Percentiles rank a stretch among this genome's conserved stretches.
Evolutionary conservation across 805 yeast species (phyloP).

Genomic region (Groenewaldozyma tartarivorans): DNA sequence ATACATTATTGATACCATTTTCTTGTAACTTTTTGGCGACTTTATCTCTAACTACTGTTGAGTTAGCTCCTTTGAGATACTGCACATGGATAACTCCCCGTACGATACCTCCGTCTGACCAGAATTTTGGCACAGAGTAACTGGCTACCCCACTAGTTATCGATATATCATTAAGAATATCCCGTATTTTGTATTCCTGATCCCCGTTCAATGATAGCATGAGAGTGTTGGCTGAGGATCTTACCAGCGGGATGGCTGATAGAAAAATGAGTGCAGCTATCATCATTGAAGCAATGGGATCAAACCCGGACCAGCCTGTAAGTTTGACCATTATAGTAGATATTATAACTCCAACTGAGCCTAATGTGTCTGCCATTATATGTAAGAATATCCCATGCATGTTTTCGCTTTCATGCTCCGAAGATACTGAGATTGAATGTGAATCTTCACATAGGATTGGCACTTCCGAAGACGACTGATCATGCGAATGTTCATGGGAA

Average conservation of each 20-base stretch:
- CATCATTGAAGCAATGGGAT: conserved; percentile 83
- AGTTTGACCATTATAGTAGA: conserved; percentile 71
- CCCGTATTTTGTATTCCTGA: conserved; percentile 55
- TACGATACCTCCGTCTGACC: conserved; percentile 53
- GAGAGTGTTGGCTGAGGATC: conserved; percentile 68
- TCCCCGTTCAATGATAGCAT: conserved; percentile 50
- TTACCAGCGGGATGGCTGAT: conserved; percentile 77
- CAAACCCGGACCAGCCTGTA: conserved; percentile 72
- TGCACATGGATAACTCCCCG: conserved; percentile 83
- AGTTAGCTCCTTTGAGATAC: conserved; percentile 53
- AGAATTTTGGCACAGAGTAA: conserved; percentile 82
- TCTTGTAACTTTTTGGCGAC: conserved; percentile 45
- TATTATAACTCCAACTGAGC: conserved; percentile 93
- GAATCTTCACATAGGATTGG: conserved; percentile 25
- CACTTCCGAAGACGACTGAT: conserved; percentile 12
- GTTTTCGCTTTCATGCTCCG: conserved; percentile 47
- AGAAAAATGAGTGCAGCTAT: conserved; percentile 72
- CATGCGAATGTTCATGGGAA: conserved; percentile 14
- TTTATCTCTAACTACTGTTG: conserved; percentile 47
- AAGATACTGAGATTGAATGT: no score
- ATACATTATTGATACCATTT: conserved; percentile 42
- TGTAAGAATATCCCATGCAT: conserved; percentile 94
- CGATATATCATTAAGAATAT: conserved; percentile 57
- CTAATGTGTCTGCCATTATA: conserved; percentile 89
- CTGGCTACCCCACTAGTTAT: conserved; percentile 72